Evolutionary conservation across 306 rosid genomes (phyloP), one percentile per base, ranked within the genome.

Genomic region (Pterocarpus macrocarpus): DNA sequence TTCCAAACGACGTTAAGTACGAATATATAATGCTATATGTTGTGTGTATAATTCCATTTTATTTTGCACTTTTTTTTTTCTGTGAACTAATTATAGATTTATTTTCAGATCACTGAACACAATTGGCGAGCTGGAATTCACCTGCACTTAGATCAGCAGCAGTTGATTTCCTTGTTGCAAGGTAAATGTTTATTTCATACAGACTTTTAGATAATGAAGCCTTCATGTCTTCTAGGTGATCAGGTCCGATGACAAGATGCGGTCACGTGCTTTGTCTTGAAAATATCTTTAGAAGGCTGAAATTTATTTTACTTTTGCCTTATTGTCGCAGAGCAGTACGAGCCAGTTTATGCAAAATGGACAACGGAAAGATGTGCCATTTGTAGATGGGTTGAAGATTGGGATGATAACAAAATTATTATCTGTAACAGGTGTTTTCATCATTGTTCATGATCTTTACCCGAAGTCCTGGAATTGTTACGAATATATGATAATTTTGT

Each of bases 371-470:
- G 94, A 75, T 95, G 97, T 86, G 98, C 98, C 6, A 62, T 92
- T 83, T 95, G 97, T 71, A 91, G 97, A 91, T 95, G 94, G 98
- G 92, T 92, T 75, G 98, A 92, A 77, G 98, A 92, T 81, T 92
- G 91, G 92, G 98, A 95, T 8, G 94, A 91, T 70, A 92, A 95
- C 89, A 95, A 92, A 85, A 95, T 95, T 71, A 89, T 95, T 53
- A 95, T 92, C 64, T 95, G 99, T 82, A 95, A 93, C 93, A 90
- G 99, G 97, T 95, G 78, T 62, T 79, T 77, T 75, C 59, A 74
- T 68, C 35, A 53, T 77, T 69, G 7, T 77, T 71, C 82, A 84
- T 47, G 64, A 62, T 82, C 71, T 65, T 56, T 41, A n/a, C 74
- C 39, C 36, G 47, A 35, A 76, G 49, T 66, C 80, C 34, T 34